Evolutionary conservation across 257 asterid species (phyloP).

Genomic region (Solanum chiquidenum): DNA sequence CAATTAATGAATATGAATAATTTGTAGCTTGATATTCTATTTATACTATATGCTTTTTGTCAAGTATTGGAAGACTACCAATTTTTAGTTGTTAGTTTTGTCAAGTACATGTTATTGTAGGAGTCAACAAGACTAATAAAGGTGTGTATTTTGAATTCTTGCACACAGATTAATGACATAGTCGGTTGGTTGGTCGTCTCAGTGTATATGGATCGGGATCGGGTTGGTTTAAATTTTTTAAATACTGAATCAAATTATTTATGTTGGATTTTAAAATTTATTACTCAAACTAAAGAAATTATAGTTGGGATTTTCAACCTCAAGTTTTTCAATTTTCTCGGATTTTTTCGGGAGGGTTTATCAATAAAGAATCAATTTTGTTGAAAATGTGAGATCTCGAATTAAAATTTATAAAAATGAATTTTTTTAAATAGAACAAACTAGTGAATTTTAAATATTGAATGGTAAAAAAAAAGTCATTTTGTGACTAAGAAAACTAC

Average conservation of each 20-base stretch:
- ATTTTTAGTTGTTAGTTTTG: not conserved
- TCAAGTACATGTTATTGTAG: not conserved
- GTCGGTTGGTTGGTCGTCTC: accelerated
- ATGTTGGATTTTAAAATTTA: not conserved
- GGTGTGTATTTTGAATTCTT: not conserved
- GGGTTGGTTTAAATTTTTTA: not conserved
- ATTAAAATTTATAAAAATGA: not conserved
- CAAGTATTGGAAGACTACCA: not conserved
- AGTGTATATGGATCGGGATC: not conserved
- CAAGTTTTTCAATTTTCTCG: not conserved
- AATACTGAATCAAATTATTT: not conserved
- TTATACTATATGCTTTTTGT: not conserved
- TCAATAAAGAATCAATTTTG: not conserved
- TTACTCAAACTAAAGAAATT: not conserved
- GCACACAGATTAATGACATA: not conserved
- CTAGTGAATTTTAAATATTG: not conserved
- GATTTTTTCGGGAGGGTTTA: too few relatives aligned
- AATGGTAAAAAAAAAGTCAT: not conserved
- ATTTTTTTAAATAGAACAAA: not conserved
- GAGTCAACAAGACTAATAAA: not conserved
- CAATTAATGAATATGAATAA: not conserved
- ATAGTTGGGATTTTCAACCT: not conserved
- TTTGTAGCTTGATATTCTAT: not conserved
- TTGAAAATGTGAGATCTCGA: not conserved
- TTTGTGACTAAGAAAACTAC: not conserved